Evolutionary conservation across 1,139 yeast species (phyloP), one percentile per base, ranked within the genome.

Genomic region (Scheffersomyces cryptocercus): DNA sequence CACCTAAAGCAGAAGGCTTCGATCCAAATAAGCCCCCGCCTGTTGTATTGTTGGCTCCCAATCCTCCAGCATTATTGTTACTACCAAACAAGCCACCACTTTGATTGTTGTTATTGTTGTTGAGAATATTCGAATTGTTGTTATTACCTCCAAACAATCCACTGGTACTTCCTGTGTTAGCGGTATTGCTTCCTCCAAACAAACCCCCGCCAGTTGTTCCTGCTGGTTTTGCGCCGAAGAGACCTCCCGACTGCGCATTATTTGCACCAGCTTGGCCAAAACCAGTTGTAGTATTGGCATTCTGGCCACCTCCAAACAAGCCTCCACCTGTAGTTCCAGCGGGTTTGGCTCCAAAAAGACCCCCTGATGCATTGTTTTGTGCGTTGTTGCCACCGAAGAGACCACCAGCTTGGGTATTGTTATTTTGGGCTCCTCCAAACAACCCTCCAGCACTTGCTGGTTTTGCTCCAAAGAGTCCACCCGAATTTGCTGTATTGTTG

Each of bases 341-440:
- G 10, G 44, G 35, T 38, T 44, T 52, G 36, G 38, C 44, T 5
- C 67, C 68, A 46, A 61, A 63, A 11, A 59, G 51, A 5, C 66
- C 65, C 13, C 62, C 56, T 29, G 47, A 36, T 9, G 52, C 42
- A 13, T 36, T 45, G 2, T 46, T 40, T 4, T 51, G 43, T 20
- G 31, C 32, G 35, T 29, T 40, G 30, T 41, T 51, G 35, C 43
- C 49, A 8, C 74, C 73, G 53, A 71, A 70, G 35, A 72, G 52
- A 5, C 56, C 47, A 24, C 41, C 32, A 12, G 44, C 33, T 30
- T 37, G 43, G 16, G 48, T 44, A 29, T 50, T 47, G 36, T 24
- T 38, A 28, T 20, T 37, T 12, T 31, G 35, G 7, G 12, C 13
- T 10, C 35, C 38, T 4, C 56, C 58, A 38, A 54, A 54, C 11